Conservation (phyloP, 257 asterid genomes). For the Petunia secreta region DNA sequence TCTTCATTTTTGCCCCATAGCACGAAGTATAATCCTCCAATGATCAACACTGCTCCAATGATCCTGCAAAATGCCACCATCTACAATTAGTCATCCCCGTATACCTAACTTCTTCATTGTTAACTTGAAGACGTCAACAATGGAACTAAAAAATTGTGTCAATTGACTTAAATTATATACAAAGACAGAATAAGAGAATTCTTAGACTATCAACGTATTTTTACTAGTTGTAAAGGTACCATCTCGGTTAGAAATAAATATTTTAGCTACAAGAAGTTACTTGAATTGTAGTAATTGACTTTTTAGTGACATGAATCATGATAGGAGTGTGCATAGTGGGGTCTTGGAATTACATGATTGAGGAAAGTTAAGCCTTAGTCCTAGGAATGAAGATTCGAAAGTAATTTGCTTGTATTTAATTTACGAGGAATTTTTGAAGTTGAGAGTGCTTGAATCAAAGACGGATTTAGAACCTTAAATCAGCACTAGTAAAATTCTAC, state of each 20-base stretch:
- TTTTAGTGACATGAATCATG: no score
- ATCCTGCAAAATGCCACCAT: conserved; percentile 51
- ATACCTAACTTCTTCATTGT: background rate
- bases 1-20: conserved; percentile 94
- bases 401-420: background rate
- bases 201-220: no score
- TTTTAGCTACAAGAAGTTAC: no score
- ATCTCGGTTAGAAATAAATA: no score
- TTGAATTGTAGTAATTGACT: no score
- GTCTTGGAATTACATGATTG: background rate
- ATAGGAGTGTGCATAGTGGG: background rate
- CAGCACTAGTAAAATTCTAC: no score
- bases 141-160: no score
- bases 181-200: no score
- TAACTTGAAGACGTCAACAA: no score
- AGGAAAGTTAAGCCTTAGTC: background rate
- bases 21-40: conserved; percentile 75
- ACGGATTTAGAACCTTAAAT: background rate
- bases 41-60: conserved; percentile 83
- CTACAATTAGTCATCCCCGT: background rate
- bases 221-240: no score
- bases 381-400: background rate
- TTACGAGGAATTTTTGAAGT: background rate
- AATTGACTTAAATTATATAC: no score
- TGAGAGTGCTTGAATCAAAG: background rate